Evolutionary conservation across 1,284 basidiomycete species (phyloP).

Genomic region (Cutaneotrichosporon curvatum): DNA sequence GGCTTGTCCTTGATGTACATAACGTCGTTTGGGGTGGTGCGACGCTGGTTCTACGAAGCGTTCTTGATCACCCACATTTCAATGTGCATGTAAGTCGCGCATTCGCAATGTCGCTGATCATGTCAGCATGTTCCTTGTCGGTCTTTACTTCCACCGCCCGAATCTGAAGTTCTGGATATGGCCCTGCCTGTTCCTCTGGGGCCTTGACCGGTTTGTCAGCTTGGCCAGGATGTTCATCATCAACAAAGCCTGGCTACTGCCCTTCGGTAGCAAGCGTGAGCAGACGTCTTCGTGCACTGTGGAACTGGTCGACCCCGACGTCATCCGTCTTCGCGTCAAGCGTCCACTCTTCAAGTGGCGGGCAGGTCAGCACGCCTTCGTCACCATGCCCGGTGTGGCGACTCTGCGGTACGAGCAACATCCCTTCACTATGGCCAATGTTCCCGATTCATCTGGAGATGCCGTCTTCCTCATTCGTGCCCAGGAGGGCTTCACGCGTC

Average conservation of each 20-base stretch:
- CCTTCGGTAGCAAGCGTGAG: conserved; percentile 15
- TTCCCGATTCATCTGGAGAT: conserved; percentile 12
- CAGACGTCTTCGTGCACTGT: conserved; percentile 32
- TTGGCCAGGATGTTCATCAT: conserved; percentile 51
- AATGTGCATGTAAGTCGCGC: background rate
- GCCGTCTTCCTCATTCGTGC: conserved; percentile 14
- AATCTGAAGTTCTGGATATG: conserved; percentile 1
- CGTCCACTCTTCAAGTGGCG: conserved; percentile 20
- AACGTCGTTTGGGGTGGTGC: conserved; percentile 47
- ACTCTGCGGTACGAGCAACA: conserved; percentile 38
- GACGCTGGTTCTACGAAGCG: conserved; percentile 49
- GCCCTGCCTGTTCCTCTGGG: conserved; percentile 50
- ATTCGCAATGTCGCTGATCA: conserved; percentile 13
- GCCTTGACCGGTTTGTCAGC: conserved; percentile 56
- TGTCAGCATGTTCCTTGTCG: conserved; percentile 22
- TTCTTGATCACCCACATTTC: conserved; percentile 51
- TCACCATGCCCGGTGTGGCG: conserved; percentile 33
- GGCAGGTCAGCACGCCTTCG: conserved; percentile 37
- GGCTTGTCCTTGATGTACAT: conserved; percentile 40
- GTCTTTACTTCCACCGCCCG: conserved; percentile 14
- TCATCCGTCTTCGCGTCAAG: conserved; percentile 20
- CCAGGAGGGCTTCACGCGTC: conserved; percentile 30
- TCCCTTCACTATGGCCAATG: conserved; percentile 37
- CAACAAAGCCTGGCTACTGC: conserved; percentile 51
- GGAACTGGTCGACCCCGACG: conserved; percentile 50